Base-by-base conservation (phyloP, 129 eudicot genomes). In the Arctium lappa region DNA sequence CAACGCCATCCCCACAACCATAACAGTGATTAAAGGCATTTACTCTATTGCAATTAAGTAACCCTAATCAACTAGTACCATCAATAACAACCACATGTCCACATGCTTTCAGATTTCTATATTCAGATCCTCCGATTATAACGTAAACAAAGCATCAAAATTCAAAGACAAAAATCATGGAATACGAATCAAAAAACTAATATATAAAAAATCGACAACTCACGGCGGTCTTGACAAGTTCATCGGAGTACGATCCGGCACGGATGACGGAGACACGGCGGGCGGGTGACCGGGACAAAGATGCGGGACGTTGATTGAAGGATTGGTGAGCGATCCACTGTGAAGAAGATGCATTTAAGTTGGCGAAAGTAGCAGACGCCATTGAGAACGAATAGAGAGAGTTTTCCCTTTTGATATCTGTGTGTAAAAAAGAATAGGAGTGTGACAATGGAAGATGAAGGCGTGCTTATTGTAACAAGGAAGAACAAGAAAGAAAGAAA, bases 221-320 rank as follows among this genome's bases (percentile, higher is more conserved):
- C 73, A 94, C 97, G 66, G 97, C 97, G 74, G 98, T 94, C 82
- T 92, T 83, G 77, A 95, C 85, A 71, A 95, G 98, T 36, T 94
- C 98, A 12, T 94, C 97, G 74, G 96, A 78, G 89, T 94, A 94
- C 71, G 98, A 91, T 88, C 98, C 94, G 60, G 97, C 95, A 74
- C 94, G 93, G 85, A 92, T 66, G 73, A 87, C 87, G 50, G 97
- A 86, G 0, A 87, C 88, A 78, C 97, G 94, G 81, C 90, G 83
- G 53, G 86, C 69, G 8, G 90, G 72, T 33, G 82, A 76, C 1
- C 85, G 40, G 72, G 81, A 37, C 10, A 91, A 80, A 31, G 91
- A 89, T 86, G 87, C 89, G 2, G 92, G 9, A n/a, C 89, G 89
- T 76, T 85, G 89, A 76, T 83, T 86, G 90, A 92, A 79, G 38